Base-by-base conservation (phyloP, 345 rosid genomes). In the Ailanthus altissimus region DNA sequence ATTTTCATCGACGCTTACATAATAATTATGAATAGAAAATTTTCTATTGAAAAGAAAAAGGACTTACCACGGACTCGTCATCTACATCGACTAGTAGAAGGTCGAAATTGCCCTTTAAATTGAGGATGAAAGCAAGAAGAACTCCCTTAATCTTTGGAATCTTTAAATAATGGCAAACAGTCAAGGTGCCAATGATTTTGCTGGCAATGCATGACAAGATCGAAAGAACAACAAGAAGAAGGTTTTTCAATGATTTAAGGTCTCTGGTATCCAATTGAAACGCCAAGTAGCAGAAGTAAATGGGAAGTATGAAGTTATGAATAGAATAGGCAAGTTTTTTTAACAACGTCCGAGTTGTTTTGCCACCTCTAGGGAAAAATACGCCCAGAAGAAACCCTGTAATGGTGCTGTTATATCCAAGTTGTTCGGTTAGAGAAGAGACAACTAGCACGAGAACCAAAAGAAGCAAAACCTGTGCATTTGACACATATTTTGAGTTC, bases 281-380 rank as follows among this genome's bases (percentile, higher is more conserved):
- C 28, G 97, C 99, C 5, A 88, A 81, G 72, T 86, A 91, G 73
- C 99, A 95, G 5, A 91, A 95, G 79, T 87, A 95, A 6, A 93
- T 83, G 2, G 99, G 99, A 21, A 95, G 91, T 11, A 95, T 58
- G 78, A 93, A 91, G 78, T 88, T 93, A 72, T 93, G 81, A 47
- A 90, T 87, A n/a, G 91, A 85, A 62, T 88, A 93, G 57, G 85
- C 81, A 75, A 94, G 86, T 72, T 89, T 89, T 20, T 75, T 81
- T 56, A 89, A 23, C 86, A 94, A 70, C 5, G 99, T 94, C 78
- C 98, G 72, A 18, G 86, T 83, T 2, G 93, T 85, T 77, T 93
- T 93, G 14, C 99, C 98, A 79, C 90, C 88, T 73, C 95, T 82
- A 0, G 99, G 98, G 82, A 91, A 93, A 88, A 87, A 40, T 66